phyloP scores from a whole-genome alignment of 2,329 filamentous ascomycete genomes.

The Trematosphaeria pertusa region DNA sequence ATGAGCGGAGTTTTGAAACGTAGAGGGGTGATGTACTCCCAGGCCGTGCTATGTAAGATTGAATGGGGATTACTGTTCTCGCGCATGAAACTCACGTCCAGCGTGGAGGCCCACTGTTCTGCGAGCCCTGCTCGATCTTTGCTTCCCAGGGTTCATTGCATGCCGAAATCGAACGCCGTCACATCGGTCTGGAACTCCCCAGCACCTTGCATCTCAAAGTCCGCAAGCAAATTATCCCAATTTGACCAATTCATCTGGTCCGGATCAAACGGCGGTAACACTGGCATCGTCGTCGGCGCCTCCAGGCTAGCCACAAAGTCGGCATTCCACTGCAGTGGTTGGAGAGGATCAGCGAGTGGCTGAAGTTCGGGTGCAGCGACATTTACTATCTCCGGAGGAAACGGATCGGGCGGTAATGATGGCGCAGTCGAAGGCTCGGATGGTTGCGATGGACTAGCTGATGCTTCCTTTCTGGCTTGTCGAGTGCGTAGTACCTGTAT shows the following conservation, averaged over 20 bases:
- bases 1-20: no score
- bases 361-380: background rate
- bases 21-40: no score
- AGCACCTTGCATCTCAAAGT: constrained; percentile 24
- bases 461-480: constrained; percentile 6
- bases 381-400: background rate
- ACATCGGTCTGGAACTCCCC: constrained; percentile 6
- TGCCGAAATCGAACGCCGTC: background rate
- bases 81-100: no score
- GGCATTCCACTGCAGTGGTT: constrained; percentile 23
- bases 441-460: background rate
- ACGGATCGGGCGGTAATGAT: background rate
- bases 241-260: constrained; percentile 37
- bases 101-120: no score
- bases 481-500: constrained; percentile 27
- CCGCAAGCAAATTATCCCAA: constrained; percentile 37
- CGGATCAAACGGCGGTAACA: constrained; percentile 16
- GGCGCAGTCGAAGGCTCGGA: background rate
- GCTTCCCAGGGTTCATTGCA: no score
- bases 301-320: constrained; percentile 19
- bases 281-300: constrained; percentile 5
- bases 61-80: no score
- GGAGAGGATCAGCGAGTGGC: constrained; percentile 1
- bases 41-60: no score
- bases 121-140: no score